A percentile compares a stretch with the other conserved stretches of the same genome.
These are phyloP conservation scores for Thielaviopsis musarum DNA, from an alignment of 2,329 filamentous ascomycete genomes.

Conservation along the genomic window DNA sequence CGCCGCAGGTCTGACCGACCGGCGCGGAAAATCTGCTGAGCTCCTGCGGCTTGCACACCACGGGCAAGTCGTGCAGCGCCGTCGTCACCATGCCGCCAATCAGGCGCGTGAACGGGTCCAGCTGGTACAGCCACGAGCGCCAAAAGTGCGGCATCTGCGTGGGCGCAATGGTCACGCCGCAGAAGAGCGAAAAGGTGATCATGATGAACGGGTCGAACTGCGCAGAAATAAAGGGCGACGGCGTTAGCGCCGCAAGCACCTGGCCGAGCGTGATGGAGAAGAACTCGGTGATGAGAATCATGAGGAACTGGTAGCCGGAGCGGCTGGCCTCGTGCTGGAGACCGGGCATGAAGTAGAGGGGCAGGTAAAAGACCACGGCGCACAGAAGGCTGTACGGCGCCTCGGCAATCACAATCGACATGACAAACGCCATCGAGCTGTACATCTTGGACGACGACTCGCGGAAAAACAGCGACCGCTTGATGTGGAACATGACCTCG, in stretches of 20 bases:
- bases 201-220: constrained; percentile 71
- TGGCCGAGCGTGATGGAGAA: constrained; percentile 73
- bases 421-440: constrained; percentile 59
- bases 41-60: constrained; percentile 44
- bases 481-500: constrained; percentile 63
- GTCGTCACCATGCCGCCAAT: constrained; percentile 68
- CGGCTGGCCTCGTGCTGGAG: constrained; percentile 45
- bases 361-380: constrained; percentile 64
- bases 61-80: constrained; percentile 48
- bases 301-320: constrained; percentile 76
- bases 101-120: constrained; percentile 69
- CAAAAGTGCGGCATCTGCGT: constrained; percentile 65
- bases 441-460: constrained; percentile 80
- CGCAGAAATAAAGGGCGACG: constrained; percentile 60
- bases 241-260: constrained; percentile 59
- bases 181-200: constrained; percentile 73
- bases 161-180: constrained; percentile 67
- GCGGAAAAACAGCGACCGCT: constrained; percentile 68
- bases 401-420: constrained; percentile 66
- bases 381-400: constrained; percentile 72
- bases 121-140: constrained; percentile 65
- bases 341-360: constrained; percentile 70
- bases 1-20: constrained; percentile 46
- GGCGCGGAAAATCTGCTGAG: constrained; percentile 54
- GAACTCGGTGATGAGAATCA: constrained; percentile 66